phyloP scores from a whole-genome alignment of 805 yeast genomes.

The Saccharomycopsis vini region DNA sequence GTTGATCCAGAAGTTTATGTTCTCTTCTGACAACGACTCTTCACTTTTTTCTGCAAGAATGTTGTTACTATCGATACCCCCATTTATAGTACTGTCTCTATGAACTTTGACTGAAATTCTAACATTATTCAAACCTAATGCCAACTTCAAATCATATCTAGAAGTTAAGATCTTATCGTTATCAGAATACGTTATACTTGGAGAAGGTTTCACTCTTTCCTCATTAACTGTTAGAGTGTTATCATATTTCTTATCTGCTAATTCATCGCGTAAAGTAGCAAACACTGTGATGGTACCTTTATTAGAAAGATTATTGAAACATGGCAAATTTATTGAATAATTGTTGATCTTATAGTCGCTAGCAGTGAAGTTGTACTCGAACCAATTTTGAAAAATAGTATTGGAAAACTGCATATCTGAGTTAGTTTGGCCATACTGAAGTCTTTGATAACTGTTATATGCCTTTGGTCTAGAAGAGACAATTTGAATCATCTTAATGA shows the following conservation, averaged over 20 bases:
- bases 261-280: constrained; percentile 35
- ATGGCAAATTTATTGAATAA: constrained; percentile 39
- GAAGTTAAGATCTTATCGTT: constrained; percentile 24
- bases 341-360: constrained; percentile 29
- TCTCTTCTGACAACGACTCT: constrained; percentile 26
- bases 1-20: constrained; percentile 33
- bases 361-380: constrained; percentile 32
- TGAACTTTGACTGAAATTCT: constrained; percentile 10
- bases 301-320: constrained; percentile 21
- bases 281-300: constrained; percentile 39
- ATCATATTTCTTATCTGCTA: constrained; percentile 31
- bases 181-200: constrained; percentile 33
- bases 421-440: constrained; percentile 21
- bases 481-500: constrained; percentile 12
- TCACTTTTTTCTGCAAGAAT: constrained; percentile 20
- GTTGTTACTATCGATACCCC: constrained; percentile 26
- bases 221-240: constrained; percentile 35
- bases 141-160: constrained; percentile 38
- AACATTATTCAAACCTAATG: constrained; percentile 38
- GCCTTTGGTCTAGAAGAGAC: constrained; percentile 17
- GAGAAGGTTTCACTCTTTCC: constrained; percentile 36
- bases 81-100: constrained; percentile 24
- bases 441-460: constrained; percentile 14
- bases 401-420: constrained; percentile 19
- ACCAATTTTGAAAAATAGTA: constrained; percentile 26